Base-by-base conservation (phyloP, 345 rosid genomes). In the Salix arbutifolia region DNA sequence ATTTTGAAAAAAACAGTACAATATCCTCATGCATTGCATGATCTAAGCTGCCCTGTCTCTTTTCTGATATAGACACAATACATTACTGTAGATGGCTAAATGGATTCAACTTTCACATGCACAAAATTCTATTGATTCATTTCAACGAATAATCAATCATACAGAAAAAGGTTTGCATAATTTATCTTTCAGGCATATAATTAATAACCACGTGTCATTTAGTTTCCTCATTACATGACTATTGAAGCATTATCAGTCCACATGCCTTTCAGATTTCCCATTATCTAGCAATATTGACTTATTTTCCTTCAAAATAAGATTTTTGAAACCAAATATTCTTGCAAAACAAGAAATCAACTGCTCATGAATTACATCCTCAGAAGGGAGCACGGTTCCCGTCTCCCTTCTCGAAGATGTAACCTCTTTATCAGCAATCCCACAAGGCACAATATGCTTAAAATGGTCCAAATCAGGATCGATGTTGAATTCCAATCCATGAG, bases 371-470 rank as follows among this genome's bases (percentile, higher is more conserved):
- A 82, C 87, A 75, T 89, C 90, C 74, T 96, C 96, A 5, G 87
- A 78, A 65, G 93, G 98, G 87, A 93, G 87, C 67, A 30, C 74
- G 19, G 46, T 67, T 76, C 85, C 79, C 46, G 91, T 84, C 90
- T 93, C 99, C 84, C 83, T 90, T 81, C 87, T 86, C 89, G 88
- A 85, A 23, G 98, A 87, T 10, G 96, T 91, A 66, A 93, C 97
- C 69, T 86, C 91, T 84, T 96, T 95, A 83, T 88, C 89, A 28
- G 89, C 88, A 80, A 93, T 95, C 75, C 99, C 96, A 78, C 98
- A 93, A 67, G 99, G 97, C 67, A 96, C 94, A 21, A 93, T 93
- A 74, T 90, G 90, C 85, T 93, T 89, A 80, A 96, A 96, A 83
- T 91, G 92, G 74, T 84, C 88, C 83, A 96, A 67, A 81, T 92